Conservation (phyloP, 257 asterid species). For the Capsicum baccatum region DNA sequence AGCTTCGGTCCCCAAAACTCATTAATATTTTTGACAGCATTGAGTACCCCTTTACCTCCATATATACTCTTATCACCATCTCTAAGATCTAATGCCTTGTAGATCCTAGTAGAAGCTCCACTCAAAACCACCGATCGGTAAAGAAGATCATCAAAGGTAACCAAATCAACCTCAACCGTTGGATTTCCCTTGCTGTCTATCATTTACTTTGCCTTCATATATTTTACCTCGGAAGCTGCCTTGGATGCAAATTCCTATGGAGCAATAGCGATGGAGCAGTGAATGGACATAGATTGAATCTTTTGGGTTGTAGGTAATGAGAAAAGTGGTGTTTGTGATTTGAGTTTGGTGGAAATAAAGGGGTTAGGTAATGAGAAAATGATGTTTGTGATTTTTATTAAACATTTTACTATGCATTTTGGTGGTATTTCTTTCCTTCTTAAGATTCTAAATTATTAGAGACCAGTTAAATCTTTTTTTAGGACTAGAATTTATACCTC, state of each 20-base stretch:
- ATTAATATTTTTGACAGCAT: constrained; percentile 81
- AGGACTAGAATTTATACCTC: no score
- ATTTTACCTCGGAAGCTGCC: constrained; percentile 56
- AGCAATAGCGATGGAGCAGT: constrained; percentile 64
- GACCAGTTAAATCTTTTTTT: no score
- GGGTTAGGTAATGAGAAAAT: constrained; percentile 45
- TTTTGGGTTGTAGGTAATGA: constrained; percentile 46
- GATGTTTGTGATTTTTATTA: no score
- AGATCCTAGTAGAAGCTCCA: constrained; percentile 98
- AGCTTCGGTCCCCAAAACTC: constrained; percentile 81
- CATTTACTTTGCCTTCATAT: constrained; percentile 89
- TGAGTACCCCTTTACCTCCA: constrained; percentile 94
- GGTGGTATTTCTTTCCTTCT: no score
- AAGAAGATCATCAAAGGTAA: constrained; percentile 64
- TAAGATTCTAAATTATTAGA: no score
- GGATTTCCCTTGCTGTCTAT: constrained; percentile 98
- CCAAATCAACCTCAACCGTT: constrained; percentile 94
- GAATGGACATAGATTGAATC: constrained; percentile 49
- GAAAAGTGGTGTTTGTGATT: constrained; percentile 46
- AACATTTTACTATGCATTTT: no score
- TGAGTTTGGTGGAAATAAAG: constrained; percentile 62
- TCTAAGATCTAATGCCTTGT: constrained; percentile 94
- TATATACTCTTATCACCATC: constrained; percentile 83
- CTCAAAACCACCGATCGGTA: constrained; percentile 96
- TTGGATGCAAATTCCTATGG: constrained; percentile 44